phyloP scores from a whole-genome alignment of 768 basidiomycete species.

The Boletus pseudo-olivaceus region DNA sequence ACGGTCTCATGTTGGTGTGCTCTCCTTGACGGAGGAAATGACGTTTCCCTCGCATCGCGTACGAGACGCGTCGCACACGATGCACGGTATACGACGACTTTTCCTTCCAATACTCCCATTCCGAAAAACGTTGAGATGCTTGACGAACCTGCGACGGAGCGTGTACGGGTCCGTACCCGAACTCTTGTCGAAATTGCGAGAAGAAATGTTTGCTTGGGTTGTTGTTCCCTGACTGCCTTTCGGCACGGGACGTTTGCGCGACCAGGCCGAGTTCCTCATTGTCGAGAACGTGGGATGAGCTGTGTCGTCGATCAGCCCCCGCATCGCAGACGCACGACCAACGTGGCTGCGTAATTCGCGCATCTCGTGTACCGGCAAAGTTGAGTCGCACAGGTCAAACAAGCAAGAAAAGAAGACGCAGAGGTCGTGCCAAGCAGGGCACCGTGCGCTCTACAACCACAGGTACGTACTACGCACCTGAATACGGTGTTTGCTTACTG shows the following conservation, averaged over 20 bases:
- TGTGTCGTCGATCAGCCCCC: constrained; percentile 36
- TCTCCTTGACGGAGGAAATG: background rate
- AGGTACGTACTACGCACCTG: no score
- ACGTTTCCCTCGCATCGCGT: background rate
- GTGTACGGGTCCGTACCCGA: background rate
- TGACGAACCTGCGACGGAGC: background rate
- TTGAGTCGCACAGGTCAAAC: no score
- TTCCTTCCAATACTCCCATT: background rate
- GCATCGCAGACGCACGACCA: no score
- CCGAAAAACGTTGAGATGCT: background rate
- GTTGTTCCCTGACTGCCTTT: constrained; percentile 9
- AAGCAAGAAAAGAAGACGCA: no score
- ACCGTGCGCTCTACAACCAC: no score
- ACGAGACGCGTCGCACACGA: background rate
- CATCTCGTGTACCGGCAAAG: no score
- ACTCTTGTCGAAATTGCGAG: background rate
- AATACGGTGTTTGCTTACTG: no score
- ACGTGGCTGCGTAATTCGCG: no score
- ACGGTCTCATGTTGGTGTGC: no score
- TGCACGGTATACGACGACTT: background rate
- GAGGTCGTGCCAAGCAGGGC: no score
- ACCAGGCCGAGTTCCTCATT: constrained; percentile 34
- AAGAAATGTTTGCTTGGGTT: constrained; percentile 44
- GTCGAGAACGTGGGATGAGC: constrained; percentile 72
- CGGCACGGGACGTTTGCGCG: background rate